phyloP scores from a whole-genome alignment of 192 early-diverging fungal species.

The Coemansia umbellata region DNA sequence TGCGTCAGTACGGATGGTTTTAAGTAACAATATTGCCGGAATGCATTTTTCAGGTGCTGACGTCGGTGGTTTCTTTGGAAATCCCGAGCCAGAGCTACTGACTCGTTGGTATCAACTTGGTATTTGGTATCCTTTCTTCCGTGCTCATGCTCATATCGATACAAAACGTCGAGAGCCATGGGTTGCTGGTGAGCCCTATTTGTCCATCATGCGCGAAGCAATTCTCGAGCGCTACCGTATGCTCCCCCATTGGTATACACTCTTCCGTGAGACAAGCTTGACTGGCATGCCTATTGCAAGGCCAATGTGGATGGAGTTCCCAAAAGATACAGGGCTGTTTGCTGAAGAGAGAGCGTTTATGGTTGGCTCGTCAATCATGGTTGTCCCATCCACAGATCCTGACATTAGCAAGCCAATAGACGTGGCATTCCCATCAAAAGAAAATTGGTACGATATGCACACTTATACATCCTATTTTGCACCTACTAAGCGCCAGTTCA shows the following conservation, averaged over 20 bases:
- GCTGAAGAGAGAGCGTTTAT: conserved; percentile 84
- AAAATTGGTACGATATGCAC: conserved; percentile 59
- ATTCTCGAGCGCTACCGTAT: conserved; percentile 81
- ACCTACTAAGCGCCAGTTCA: conserved; percentile 56
- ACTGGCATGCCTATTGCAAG: conserved; percentile 81
- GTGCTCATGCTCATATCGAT: conserved; percentile 96
- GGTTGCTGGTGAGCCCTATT: conserved; percentile 85
- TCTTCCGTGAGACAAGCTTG: conserved; percentile 74
- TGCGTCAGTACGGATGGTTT: conserved; percentile 81
- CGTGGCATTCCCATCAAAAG: conserved; percentile 69
- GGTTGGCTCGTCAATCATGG: conserved; percentile 79
- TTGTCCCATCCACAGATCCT: conserved; percentile 61
- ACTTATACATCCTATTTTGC: conserved; percentile 40
- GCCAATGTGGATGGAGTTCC: conserved; percentile 88
- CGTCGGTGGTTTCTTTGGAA: conserved; percentile 96
- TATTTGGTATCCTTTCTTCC: conserved; percentile 95
- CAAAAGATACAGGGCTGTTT: conserved; percentile 71
- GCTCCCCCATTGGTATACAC: conserved; percentile 89
- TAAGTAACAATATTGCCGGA: conserved; percentile 84
- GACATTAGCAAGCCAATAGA: conserved; percentile 37
- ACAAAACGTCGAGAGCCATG: conserved; percentile 97
- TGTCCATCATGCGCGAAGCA: conserved; percentile 70
- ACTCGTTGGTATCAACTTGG: conserved; percentile 97
- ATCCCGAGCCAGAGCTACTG: conserved; percentile 85
- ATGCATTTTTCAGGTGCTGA: conserved; percentile 92